A percentile compares a stretch with the other conserved stretches of the same genome.
Evolutionary conservation across 139 green algal genomes (phyloP).

Genomic region (Chlamydomonas eustigma): DNA sequence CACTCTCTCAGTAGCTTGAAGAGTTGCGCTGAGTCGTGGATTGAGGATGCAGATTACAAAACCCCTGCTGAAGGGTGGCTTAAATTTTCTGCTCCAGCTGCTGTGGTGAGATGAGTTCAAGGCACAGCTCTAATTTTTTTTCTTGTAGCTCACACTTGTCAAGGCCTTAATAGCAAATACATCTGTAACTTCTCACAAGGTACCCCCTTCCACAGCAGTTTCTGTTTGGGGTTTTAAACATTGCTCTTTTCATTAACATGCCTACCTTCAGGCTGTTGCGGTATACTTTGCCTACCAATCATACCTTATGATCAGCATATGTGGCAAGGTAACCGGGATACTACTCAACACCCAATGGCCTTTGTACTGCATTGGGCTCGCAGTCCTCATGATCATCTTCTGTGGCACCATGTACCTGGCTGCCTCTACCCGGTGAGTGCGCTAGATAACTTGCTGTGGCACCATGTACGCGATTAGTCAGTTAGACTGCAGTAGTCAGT

Average conservation of each 20-base stretch:
- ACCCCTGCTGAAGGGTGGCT: constrained; percentile 33
- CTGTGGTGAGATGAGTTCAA: too few species aligned
- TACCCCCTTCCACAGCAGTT: background rate
- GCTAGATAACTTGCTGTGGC: too few species aligned
- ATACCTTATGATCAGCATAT: background rate
- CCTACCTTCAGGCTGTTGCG: background rate
- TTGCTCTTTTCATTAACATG: background rate
- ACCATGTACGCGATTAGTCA: too few species aligned
- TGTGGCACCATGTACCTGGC: background rate
- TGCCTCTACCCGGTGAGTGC: background rate
- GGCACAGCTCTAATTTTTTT: too few species aligned
- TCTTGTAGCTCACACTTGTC: too few species aligned
- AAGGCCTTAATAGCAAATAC: too few species aligned
- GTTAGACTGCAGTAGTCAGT: too few species aligned
- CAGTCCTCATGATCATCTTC: background rate
- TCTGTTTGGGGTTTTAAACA: background rate
- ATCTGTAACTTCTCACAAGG: too few species aligned
- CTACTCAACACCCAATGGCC: background rate
- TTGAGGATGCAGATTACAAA: constrained; percentile 31
- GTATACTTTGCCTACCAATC: background rate
- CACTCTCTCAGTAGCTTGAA: constrained; percentile 33
- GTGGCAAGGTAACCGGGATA: background rate
- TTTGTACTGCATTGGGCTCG: background rate
- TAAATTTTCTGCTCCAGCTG: background rate
- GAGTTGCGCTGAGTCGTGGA: constrained; percentile 43